Evolutionary conservation across 1,284 basidiomycete species (phyloP), one percentile per base, ranked within the genome.

Genomic region (Leccinum subrobustum): DNA sequence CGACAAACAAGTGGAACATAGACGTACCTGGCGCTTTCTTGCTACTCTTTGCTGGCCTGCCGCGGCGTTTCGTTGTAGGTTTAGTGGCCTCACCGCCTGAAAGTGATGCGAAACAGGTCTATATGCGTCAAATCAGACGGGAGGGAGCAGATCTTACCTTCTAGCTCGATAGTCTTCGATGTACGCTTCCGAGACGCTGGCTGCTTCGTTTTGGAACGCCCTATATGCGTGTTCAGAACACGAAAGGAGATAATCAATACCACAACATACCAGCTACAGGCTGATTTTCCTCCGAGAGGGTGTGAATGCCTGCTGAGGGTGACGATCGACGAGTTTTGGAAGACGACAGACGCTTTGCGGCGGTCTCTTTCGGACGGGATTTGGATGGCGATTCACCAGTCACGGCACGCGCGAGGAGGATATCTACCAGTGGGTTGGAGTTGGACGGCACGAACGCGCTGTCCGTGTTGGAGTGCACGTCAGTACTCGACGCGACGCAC

Each of bases 351-450:
- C 57, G 60, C 29, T 55, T 67, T 20, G 20, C 20, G 20, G 20
- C 3, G 8, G 44, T 47, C 29, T 35, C 8, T 18, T 61, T 69
- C 35, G 50, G 11, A 55, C 25, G 44, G 0, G 54, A 4, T 59
- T 78, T 78, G 20, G 68, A 64, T 1, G 78, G 79, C 0, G 79
- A 79, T 60, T 79, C 77, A 14, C 78, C 79, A 52, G 78, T 75
- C 3, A 81, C 70, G 12, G 76, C 73, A 12, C 79, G 77, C 3
- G 77, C 67, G 16, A 80, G 73, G 6, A 80, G 70, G 14, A 79
- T 74, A 16, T 78, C 76, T 2, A 77, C 51, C 2, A 81, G 71
- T 0, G 70, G 64, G 58, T 81, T 81, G 50, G 69, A 70, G 11
- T 68, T 66, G 3, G 77, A 65, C 4, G 80, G 79, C 33, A 77